Evolutionary conservation across 192 early-diverging fungal genomes (phyloP), one percentile per base, ranked within the genome.

Genomic region (Coemansia sp.): DNA sequence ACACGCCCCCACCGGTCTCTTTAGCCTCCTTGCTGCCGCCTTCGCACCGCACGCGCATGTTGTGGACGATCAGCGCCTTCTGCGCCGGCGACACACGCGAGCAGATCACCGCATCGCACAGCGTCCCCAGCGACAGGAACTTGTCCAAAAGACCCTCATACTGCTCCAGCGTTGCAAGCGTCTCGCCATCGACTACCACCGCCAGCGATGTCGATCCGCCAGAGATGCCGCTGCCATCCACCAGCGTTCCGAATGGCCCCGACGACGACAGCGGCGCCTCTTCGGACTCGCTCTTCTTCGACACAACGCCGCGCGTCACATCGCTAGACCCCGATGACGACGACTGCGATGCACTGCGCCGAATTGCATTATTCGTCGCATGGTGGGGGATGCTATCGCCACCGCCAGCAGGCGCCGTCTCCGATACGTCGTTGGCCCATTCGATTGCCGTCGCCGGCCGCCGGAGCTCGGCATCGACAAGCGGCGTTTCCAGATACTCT

Each of bases 161-260:
- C 53, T 78, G 61, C 50, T 86, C 85, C 25, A 88, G 69, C 25
- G 66, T 58, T 6, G 72, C 70, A 22, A 99, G 80, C 3, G 95
- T 93, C 38, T 86, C 86, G 61, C 97, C 97, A 50, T 99, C 97
- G 62, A 99, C 91, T 2, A 99, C 85, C n/a, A 99, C 74, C 0
- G 89, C 89, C 53, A 87, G 75, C 23, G 72, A 78, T 1, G 68
- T 41, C 2, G 50, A 50, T 3, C 52, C 14, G 11, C 13, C 50
- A 0, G 37, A 2, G 2, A 31, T 54, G 30, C 13, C 33, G 42
- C 19, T 44, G 17, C 42, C 8, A 23, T 22, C 9, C 38, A 41
- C 38, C 38, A 41, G 15, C 11, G 47, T 50, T 5, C 47, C 47
- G 25, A 50, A 50, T 23, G 47, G 25, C 2, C 25, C 47, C 6